Base-by-base conservation (phyloP, 208 protist species). In the Crithidia fasciculata region DNA sequence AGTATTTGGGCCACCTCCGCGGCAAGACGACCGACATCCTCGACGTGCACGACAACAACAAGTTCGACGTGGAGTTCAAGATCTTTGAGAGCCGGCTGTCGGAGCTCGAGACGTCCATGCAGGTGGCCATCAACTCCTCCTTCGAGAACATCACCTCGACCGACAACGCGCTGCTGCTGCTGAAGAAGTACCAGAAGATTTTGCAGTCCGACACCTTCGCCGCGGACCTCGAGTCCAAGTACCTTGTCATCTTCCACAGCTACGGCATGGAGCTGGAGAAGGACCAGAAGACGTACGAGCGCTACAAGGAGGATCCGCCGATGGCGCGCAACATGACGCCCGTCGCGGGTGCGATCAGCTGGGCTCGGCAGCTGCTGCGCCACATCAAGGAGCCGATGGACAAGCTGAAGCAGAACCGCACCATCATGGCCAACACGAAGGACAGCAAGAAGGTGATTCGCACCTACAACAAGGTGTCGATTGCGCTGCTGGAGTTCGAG, bases 371-470 rank as follows among this genome's bases (percentile, higher is more conserved):
- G 84, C 88, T 99, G 44, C 91, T 99, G 61, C 89, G 93, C 36
- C 93, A 98, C 79, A 99, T 99, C 78, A 98, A 98, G 81, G 94
- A 85, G 40, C 98, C 98, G 9, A 99, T 99, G 97, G 85, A 97
- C 62, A 95, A 97, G 76, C 99, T 99, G 83, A 95, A 96, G 83
- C 86, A 86, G 50, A 98, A 98, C 78, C 85, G 89, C 69, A 97
- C 88, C 64, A 97, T 98, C 69, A 98, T 98, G 95, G 84, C 87
- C 2, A 97, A 97, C 83, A 91, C 90, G 36, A 98, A 98, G 82
- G 97, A 98, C 77, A 97, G 92, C 74, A 98, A 98, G 81, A 98
- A 98, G 75, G 96, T 98, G 41, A 97, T 99, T 53, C 90, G 96
- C 9, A 97, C 87, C 5, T 99, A 99, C 93, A 99, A 99, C 84